Conservation (phyloP, 2,329 filamentous ascomycete genomes). For the Trichoderma asperellum region DNA sequence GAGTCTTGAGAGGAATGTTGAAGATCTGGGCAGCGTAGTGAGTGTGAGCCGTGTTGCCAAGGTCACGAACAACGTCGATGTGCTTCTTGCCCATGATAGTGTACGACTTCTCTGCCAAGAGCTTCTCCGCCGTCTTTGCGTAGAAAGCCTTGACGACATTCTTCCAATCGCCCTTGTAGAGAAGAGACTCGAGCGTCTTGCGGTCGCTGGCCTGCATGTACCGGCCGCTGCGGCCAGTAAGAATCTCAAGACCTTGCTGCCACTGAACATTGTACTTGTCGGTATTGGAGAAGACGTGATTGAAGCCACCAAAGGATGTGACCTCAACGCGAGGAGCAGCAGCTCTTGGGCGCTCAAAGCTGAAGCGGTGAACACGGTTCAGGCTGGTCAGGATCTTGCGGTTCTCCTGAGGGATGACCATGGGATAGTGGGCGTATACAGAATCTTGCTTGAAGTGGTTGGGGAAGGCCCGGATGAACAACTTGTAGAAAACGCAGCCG, state of each 20-base stretch:
- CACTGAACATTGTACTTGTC: constrained; percentile 67
- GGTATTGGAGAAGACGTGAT: constrained; percentile 63
- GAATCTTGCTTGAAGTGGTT: constrained; percentile 77
- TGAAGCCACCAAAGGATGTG: constrained; percentile 63
- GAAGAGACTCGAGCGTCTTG: constrained; percentile 57
- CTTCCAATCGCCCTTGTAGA: constrained; percentile 66
- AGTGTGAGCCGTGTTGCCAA: constrained; percentile 69
- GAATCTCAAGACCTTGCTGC: constrained; percentile 64
- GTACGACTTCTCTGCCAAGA: constrained; percentile 69
- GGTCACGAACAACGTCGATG: constrained; percentile 71
- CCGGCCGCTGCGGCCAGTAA: constrained; percentile 40
- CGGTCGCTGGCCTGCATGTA: constrained; percentile 39
- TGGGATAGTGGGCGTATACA: constrained; percentile 81
- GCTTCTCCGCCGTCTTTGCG: constrained; percentile 60
- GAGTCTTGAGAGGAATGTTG: constrained; percentile 68
- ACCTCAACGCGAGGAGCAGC: constrained; percentile 58
- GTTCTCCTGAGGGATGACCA: constrained; percentile 72
- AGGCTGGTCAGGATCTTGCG: constrained; percentile 69
- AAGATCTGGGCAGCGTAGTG: constrained; percentile 67
- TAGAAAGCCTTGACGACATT: constrained; percentile 69
- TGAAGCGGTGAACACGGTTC: constrained; percentile 69
- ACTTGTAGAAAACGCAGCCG: constrained; percentile 83
- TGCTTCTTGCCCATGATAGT: constrained; percentile 59
- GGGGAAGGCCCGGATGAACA: constrained; percentile 79
- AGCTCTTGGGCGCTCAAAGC: constrained; percentile 64